Evolutionary conservation across 2,329 filamentous ascomycete genomes (phyloP), one percentile per base, ranked within the genome.

Genomic region (Verticillium isaacii): DNA sequence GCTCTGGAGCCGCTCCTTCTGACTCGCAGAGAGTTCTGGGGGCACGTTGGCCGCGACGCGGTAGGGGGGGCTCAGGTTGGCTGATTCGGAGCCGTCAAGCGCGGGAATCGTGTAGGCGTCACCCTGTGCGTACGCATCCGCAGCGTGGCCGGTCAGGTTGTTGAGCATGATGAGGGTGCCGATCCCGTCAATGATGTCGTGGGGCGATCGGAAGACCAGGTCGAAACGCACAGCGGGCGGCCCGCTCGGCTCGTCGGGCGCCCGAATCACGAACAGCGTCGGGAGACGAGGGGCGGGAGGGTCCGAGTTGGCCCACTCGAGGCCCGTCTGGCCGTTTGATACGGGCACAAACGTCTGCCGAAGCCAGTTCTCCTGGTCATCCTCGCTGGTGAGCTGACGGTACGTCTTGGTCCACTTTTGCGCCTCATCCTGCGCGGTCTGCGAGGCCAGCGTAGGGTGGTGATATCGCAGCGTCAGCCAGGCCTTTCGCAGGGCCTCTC

Each of bases 171-270:
- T 68, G 3, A 78, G 68, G 1, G 74, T 73, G 6, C 76, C 76
- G 2, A 78, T 72, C 0, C 76, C 75, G 36, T 78, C 76, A 6
- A 78, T 72, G n/a, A 77, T 71, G 12, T 77, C 74, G 58, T 78
- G 75, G 0, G 73, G 73, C 1, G 72, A 73, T 1, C 75, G 71
- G 17, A 78, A 66, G 5, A 78, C 65, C 0, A 76, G 62, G 37
- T 78, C 76, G 1, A 70, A 68, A 0, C 66, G 69, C 9, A 69
- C 34, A 12, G 29, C 15, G 34, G 34, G 34, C 11, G 19, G 15
- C 29, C 7, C 9, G 11, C 11, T 34, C 3, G 32, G n/a, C 4
- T 45, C n/a, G 17, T 56, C 32, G 32, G 67, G 64, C 0, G 67
- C 66, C 14, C 62, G 59, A 3, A 77, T 23, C 7, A 77, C 64